Evolutionary conservation across 2,329 filamentous ascomycete genomes (phyloP).

Genomic region (Plenodomus biglobosus): DNA sequence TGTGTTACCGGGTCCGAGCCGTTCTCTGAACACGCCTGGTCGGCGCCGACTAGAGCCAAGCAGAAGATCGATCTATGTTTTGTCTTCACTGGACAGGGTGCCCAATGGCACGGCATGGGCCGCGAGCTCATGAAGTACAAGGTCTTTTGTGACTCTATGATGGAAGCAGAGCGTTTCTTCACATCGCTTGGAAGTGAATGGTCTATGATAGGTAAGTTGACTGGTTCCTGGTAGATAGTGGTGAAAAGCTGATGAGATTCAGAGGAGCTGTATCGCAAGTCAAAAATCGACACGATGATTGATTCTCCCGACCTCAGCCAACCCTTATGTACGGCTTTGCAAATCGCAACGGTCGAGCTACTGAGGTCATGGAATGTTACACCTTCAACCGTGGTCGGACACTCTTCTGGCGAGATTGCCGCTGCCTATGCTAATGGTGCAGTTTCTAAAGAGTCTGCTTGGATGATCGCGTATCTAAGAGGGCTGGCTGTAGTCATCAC

Average conservation of each 20-base stretch:
- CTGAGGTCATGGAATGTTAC: conserved; percentile 16
- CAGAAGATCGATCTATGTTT: conserved; percentile 3
- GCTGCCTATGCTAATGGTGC: conserved; percentile 30
- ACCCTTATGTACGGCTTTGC: conserved; percentile 21
- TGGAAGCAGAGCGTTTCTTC: conserved; percentile 12
- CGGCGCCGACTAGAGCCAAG: conserved; percentile 1
- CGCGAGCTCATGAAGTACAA: conserved; percentile 17
- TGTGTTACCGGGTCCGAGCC: not conserved
- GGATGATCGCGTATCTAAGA: conserved; percentile 18
- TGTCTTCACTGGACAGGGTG: conserved; percentile 40
- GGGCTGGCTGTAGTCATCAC: conserved; percentile 11
- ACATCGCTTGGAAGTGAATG: conserved; percentile 14
- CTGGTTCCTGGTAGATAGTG: not conserved
- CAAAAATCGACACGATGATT: conserved; percentile 5
- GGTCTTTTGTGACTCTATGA: conserved; percentile 13
- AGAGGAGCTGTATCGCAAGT: conserved; percentile 14
- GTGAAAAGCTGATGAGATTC: not conserved
- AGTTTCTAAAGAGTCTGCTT: conserved; percentile 14
- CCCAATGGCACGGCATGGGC: conserved; percentile 33
- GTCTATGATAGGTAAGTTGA: conserved; percentile 7
- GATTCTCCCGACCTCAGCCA: conserved; percentile 20
- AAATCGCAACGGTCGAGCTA: conserved; percentile 24
- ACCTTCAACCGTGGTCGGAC: conserved; percentile 24
- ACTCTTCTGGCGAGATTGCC: conserved; percentile 39
- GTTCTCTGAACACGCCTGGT: conserved; percentile 1